Percentiles rank a stretch among this genome's conserved stretches.
Evolutionary conservation across 208 protist genomes (phyloP).

Genomic region (Blechomonas ayalai): DNA sequence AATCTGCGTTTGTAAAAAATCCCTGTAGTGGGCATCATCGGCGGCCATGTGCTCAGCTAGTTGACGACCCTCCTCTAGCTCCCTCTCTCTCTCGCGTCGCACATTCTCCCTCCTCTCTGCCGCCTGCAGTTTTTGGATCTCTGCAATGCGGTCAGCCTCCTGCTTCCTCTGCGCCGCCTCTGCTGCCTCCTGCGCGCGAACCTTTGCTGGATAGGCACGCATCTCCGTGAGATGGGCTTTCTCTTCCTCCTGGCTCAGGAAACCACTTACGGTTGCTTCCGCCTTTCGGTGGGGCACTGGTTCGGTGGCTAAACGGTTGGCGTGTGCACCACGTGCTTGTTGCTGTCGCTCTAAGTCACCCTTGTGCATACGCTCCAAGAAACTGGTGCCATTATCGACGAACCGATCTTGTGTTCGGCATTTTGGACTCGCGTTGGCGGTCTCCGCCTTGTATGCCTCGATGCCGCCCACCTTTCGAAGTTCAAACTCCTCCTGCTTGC

Average conservation of each 20-base stretch:
- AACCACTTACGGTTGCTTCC: constrained; percentile 39
- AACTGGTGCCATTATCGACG: constrained; percentile 38
- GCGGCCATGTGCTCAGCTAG: constrained; percentile 22
- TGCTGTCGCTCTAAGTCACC: constrained; percentile 7
- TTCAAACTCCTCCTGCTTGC: constrained; percentile 50
- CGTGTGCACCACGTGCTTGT: neutral
- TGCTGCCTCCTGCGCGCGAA: constrained; percentile 29
- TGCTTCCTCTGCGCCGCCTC: constrained; percentile 20
- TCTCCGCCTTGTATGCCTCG: constrained; percentile 17
- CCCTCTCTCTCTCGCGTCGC: constrained; percentile 20
- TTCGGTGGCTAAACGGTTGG: constrained; percentile 2
- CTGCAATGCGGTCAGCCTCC: constrained; percentile 29
- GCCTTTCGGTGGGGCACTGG: constrained; percentile 12
- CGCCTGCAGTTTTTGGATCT: constrained; percentile 57
- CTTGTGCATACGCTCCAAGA: constrained; percentile 30
- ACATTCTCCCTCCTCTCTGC: constrained; percentile 55
- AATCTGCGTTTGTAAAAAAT: constrained; percentile 59
- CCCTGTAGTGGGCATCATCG: constrained; percentile 46
- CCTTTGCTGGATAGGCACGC: constrained; percentile 36
- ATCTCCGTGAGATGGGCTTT: constrained; percentile 52
- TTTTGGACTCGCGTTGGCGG: constrained; percentile 15
- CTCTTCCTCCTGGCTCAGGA: constrained; percentile 52
- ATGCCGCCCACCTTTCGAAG: constrained; percentile 27
- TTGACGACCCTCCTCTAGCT: constrained; percentile 21
- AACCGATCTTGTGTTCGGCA: constrained; percentile 72